These are phyloP conservation scores for Cyberlindnera maritima DNA, from an alignment of 805 yeast genomes.

Conservation along the genomic window DNA sequence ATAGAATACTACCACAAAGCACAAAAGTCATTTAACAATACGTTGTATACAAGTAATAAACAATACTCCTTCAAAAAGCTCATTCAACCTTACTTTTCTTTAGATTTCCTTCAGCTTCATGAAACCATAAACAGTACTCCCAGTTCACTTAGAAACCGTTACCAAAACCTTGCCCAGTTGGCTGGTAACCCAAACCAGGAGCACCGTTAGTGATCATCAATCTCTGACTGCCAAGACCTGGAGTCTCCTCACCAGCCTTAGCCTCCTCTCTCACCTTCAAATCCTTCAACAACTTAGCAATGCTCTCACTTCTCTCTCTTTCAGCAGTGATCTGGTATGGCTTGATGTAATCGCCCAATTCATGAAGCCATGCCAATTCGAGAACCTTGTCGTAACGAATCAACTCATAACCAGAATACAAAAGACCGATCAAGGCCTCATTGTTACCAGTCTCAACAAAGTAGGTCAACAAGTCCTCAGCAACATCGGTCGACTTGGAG, in stretches of 20 bases:
- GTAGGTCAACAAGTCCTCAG: slow-evolving; percentile 83
- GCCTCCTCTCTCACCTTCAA: slow-evolving; percentile 67
- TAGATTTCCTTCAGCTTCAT: not conserved
- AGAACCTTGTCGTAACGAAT: slow-evolving; percentile 79
- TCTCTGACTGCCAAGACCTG: slow-evolving; percentile 58
- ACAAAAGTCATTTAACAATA: not conserved
- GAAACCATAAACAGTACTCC: not conserved
- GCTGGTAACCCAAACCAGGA: slow-evolving; percentile 59
- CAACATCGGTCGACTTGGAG: slow-evolving; percentile 75
- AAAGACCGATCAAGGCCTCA: slow-evolving; percentile 89
- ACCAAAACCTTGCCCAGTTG: slow-evolving; percentile 74
- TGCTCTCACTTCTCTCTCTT: slow-evolving; percentile 70
- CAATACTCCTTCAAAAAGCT: not conserved
- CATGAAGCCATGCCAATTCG: slow-evolving; percentile 89
- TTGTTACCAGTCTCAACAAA: slow-evolving; percentile 96
- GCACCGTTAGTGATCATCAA: slow-evolving; percentile 82
- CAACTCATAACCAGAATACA: slow-evolving; percentile 81
- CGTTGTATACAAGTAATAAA: not conserved
- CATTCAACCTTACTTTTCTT: not conserved
- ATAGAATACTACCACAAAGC: too few species aligned
- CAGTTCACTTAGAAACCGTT: slow-evolving; percentile 35
- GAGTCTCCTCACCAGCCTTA: slow-evolving; percentile 45
- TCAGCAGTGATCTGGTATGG: slow-evolving; percentile 87
- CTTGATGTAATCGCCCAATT: slow-evolving; percentile 78
- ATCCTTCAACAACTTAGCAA: slow-evolving; percentile 65